Percentiles rank a stretch among this genome's conserved stretches.
Evolutionary conservation across 2,329 filamentous ascomycete species (phyloP).

Genomic region (Nigrospora sphaerica): DNA sequence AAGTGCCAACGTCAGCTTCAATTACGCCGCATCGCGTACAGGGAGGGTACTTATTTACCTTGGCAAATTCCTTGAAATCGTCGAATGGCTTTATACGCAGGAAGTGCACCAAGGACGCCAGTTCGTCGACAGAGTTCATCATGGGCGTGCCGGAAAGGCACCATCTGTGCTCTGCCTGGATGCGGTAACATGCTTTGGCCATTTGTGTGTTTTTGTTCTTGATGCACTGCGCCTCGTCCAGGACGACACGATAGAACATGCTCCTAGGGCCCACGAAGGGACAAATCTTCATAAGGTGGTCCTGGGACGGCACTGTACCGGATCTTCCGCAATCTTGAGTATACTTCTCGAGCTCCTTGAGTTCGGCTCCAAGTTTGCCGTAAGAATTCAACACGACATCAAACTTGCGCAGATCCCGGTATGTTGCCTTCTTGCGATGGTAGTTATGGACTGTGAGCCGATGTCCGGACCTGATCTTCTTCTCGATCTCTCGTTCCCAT

Average conservation of each 20-base stretch:
- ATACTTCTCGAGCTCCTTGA: conserved; percentile 53
- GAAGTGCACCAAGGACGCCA: conserved; percentile 73
- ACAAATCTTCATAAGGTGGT: conserved; percentile 30
- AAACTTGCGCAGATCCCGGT: conserved; percentile 52
- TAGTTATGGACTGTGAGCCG: conserved; percentile 60
- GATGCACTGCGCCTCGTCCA: conserved; percentile 77
- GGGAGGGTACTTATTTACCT: conserved; percentile 26
- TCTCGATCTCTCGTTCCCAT: conserved; percentile 36
- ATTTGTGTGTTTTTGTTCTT: conserved; percentile 64
- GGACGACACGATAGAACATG: conserved; percentile 62
- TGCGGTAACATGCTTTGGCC: conserved; percentile 49
- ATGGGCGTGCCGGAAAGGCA: conserved; percentile 79
- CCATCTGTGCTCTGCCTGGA: conserved; percentile 59
- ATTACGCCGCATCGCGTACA: background rate
- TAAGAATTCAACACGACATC: conserved; percentile 76
- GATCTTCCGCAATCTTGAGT: conserved; percentile 39
- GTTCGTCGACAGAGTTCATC: conserved; percentile 78
- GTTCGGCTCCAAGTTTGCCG: conserved; percentile 61
- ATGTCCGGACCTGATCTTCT: conserved; percentile 56
- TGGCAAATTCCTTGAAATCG: conserved; percentile 53
- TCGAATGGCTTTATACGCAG: conserved; percentile 71
- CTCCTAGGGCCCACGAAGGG: conserved; percentile 53
- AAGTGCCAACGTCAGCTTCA: conserved; percentile 9
- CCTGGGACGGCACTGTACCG: conserved; percentile 27
- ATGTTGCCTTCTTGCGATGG: conserved; percentile 59